Conservation (phyloP, 306 rosid species). For the Cercis canadensis region DNA sequence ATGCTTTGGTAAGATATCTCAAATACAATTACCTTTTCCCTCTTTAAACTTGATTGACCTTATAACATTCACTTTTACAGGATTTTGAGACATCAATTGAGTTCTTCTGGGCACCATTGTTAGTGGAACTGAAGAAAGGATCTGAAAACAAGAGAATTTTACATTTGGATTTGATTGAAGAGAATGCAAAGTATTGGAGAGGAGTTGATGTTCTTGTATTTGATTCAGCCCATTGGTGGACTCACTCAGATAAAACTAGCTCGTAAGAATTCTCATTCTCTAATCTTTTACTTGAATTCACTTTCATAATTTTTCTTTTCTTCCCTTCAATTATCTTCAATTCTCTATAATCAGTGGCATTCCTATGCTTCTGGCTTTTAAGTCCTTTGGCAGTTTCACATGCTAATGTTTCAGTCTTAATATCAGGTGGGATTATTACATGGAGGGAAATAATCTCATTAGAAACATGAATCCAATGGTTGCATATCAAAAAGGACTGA, state of each 20-base stretch:
- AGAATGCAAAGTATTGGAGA: slow-evolving; percentile 90
- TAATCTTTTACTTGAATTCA: slow-evolving; percentile 29
- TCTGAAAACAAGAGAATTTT: slow-evolving; percentile 67
- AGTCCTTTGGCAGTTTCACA: slow-evolving; percentile 26
- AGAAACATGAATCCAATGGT: slow-evolving; percentile 86
- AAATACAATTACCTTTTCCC: neutral
- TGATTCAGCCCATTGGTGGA: slow-evolving; percentile 99
- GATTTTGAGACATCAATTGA: slow-evolving; percentile 88
- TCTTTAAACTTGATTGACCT: slow-evolving; percentile 19
- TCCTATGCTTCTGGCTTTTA: neutral
- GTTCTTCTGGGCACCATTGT: slow-evolving; percentile 91
- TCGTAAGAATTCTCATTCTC: slow-evolving; percentile 66
- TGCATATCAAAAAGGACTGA: slow-evolving; percentile 94
- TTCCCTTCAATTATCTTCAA: neutral
- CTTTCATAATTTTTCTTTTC: neutral
- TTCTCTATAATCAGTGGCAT: slow-evolving; percentile 6
- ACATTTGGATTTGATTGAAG: slow-evolving; percentile 90
- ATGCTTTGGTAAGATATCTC: slow-evolving; percentile 69
- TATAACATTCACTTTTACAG: slow-evolving; percentile 46
- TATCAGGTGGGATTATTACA: slow-evolving; percentile 93
- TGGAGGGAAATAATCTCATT: slow-evolving; percentile 65
- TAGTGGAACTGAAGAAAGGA: slow-evolving; percentile 81
- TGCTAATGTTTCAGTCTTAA: slow-evolving; percentile 24
- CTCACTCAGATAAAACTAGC: slow-evolving; percentile 79
- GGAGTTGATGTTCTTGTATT: slow-evolving; percentile 90